Evolutionary conservation across 768 basidiomycete species (phyloP).

Genomic region (Trametes sanguinea): DNA sequence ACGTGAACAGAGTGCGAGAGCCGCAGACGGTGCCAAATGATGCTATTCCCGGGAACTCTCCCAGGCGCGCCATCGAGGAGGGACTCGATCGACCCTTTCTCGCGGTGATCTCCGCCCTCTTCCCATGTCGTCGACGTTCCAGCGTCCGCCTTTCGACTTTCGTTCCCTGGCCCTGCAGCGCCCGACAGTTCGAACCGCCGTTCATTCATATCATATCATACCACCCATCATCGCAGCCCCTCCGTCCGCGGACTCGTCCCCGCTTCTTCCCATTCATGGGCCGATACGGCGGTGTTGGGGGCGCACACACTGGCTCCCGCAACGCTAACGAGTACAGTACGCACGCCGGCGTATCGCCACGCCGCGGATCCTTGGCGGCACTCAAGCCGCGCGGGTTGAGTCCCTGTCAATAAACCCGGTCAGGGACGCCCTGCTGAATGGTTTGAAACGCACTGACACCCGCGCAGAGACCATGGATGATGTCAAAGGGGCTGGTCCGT

Average conservation of each 20-base stretch:
- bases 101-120: conserved; percentile 17
- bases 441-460: no score
- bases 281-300: conserved; percentile 8
- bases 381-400: neutral
- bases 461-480: neutral
- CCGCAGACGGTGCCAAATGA: neutral
- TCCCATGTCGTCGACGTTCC: neutral
- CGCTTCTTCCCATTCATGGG: neutral
- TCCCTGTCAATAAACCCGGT: conserved; percentile 1
- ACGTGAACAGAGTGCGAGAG: neutral
- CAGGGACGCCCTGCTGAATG: neutral
- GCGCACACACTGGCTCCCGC: neutral
- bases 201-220: neutral
- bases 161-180: no score
- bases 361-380: neutral
- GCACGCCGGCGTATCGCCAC: conserved; percentile 4
- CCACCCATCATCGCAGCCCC: neutral
- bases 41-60: conserved; percentile 2
- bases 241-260: neutral
- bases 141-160: neutral
- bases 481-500: neutral
- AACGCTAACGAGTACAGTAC: neutral
- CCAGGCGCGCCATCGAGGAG: neutral
- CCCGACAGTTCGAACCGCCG: no score
- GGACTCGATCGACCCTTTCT: conserved; percentile 14